These are phyloP conservation scores for Pterocarpus macrocarpus DNA, from an alignment of 306 rosid species.

Conservation along the genomic window DNA sequence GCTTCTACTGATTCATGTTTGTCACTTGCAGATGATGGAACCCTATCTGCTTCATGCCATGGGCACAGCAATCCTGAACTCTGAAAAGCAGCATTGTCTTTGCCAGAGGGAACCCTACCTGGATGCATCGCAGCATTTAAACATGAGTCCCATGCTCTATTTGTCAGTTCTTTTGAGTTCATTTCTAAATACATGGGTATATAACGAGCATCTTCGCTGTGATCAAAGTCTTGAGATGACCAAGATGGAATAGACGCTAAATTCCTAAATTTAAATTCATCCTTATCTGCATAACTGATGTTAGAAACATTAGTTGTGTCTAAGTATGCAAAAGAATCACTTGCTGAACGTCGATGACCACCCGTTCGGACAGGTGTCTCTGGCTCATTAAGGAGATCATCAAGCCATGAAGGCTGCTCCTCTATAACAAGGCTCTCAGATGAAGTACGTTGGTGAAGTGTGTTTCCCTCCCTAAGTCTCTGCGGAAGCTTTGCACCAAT, in stretches of 20 bases:
- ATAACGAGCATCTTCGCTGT: constrained; percentile 74
- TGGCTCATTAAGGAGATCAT: constrained; percentile 97
- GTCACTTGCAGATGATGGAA: constrained; percentile 60
- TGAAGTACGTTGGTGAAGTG: constrained; percentile 87
- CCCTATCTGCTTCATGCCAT: constrained; percentile 75
- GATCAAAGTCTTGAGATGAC: constrained; percentile 84
- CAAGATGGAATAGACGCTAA: constrained; percentile 65
- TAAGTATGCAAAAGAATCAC: constrained; percentile 92
- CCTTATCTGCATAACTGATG: constrained; percentile 63
- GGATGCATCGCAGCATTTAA: constrained; percentile 55
- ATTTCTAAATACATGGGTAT: constrained; percentile 66
- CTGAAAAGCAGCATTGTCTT: constrained; percentile 64
- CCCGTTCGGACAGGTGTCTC: constrained; percentile 92
- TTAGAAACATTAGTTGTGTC: constrained; percentile 65
- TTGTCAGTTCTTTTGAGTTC: constrained; percentile 69
- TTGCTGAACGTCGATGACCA: constrained; percentile 97
- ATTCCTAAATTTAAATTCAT: constrained; percentile 69
- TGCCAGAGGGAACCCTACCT: constrained; percentile 62
- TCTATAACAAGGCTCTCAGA: constrained; percentile 88
- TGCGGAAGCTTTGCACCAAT: constrained; percentile 69
- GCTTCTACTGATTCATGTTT: constrained; percentile 68
- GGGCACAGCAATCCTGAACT: constrained; percentile 67
- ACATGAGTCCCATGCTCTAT: constrained; percentile 79
- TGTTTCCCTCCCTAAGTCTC: constrained; percentile 78
- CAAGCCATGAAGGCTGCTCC: constrained; percentile 99